Base-by-base conservation (phyloP, 768 basidiomycete species). In the Boletus subcaerulescens region DNA sequence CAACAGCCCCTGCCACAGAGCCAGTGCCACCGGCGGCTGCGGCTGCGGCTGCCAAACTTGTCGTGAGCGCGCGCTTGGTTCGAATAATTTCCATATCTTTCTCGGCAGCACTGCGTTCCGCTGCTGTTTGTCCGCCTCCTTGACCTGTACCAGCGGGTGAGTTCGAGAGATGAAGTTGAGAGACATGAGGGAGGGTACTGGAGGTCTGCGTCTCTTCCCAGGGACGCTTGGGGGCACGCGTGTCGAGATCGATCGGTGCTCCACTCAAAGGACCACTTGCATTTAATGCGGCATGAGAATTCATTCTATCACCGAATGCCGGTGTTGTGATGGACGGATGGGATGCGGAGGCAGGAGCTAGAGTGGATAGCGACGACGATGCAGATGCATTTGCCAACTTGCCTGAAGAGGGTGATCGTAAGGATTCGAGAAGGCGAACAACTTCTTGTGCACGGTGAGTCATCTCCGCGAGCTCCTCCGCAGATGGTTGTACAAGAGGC, bases 41-140 rank as follows among this genome's bases (percentile, higher is more conserved):
- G 0, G 77, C 77, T n/a, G 73, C 74, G 1, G 75, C 80, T 1
- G 76, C 80, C n/a, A 82, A 80, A 12, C 83, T 78, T 43, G 83
- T 84, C 47, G 83, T 86, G 18, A 80, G 71, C n/a, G 87, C 87
- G 18, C 89, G 83, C 70, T 91, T 92, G 29, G 80, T 85, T 9
- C 89, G 82, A 57, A 92, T 92, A 55, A 89, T 77, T 58, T 89
- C 87, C 89, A 92, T 92, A 63, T 92, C 89, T 56, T 86, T 81
- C 69, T 91, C 88, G 8, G 89, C 89, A 2, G 85, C 86, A 4
- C 84, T 75, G 59, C 83, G 82, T 26, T 71, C 72, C 50, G 80
- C 75, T 22, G 71, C 69, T 8, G 68, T 68, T 43, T 62, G 64
- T 52, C 63, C 67, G 8, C 49, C 38, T 11, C 49, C 60, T 36